A percentile compares a stretch with the other conserved stretches of the same genome.
phyloP scores from a whole-genome alignment of 139 green algal species.

The Tetraselmis chui region DNA sequence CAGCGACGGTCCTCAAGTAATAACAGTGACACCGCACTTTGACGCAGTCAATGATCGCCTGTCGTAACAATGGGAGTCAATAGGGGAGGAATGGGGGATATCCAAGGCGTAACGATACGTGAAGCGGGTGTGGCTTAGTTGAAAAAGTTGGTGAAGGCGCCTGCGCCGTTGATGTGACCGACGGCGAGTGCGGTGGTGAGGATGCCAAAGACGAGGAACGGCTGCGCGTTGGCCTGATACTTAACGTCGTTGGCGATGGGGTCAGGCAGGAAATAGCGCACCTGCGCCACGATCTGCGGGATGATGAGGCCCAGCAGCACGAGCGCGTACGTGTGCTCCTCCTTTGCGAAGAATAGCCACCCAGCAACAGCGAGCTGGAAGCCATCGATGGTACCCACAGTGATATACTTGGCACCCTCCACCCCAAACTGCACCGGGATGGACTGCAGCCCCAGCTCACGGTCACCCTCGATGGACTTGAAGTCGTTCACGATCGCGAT shows the following conservation, averaged over 20 bases:
- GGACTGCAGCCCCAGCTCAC: constrained; percentile 76
- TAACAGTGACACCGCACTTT: too few relatives aligned
- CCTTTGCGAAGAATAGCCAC: constrained; percentile 76
- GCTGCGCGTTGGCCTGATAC: constrained; percentile 79
- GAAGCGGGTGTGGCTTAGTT: too few relatives aligned
- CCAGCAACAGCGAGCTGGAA: constrained; percentile 58
- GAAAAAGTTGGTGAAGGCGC: neutral
- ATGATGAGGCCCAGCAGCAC: constrained; percentile 88
- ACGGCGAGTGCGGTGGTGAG: constrained; percentile 90
- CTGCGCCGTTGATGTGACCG: constrained; percentile 27
- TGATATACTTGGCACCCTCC: constrained; percentile 97
- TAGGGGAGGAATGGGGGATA: too few relatives aligned
- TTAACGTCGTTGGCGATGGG: constrained; percentile 97
- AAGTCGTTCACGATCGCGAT: constrained; percentile 99
- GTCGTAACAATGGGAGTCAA: too few relatives aligned
- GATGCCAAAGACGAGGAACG: constrained; percentile 97
- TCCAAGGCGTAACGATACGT: too few relatives aligned
- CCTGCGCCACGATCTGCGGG: constrained; percentile 89
- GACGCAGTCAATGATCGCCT: too few relatives aligned
- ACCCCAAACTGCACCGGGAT: constrained; percentile 95
- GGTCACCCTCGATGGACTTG: constrained; percentile 91
- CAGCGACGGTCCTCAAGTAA: too few relatives aligned
- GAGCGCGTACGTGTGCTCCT: constrained; percentile 75
- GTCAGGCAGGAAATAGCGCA: constrained; percentile 95
- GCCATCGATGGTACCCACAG: constrained; percentile 86